phyloP scores from a whole-genome alignment of 202 grass and related monocot species.

The Musa balbisiana region DNA sequence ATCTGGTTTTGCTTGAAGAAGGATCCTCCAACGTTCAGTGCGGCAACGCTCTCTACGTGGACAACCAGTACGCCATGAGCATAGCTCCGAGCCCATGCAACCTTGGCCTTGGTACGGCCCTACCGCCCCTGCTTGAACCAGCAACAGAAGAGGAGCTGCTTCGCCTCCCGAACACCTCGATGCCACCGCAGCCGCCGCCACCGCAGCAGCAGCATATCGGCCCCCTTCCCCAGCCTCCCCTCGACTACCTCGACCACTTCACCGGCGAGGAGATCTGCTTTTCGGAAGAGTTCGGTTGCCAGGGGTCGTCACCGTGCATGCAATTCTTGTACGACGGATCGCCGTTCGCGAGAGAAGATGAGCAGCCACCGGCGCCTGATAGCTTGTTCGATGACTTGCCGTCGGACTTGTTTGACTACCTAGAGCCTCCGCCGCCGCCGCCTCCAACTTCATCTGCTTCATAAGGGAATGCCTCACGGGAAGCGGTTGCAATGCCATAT shows the following conservation, averaged over 20 bases:
- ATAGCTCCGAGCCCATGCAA: neutral
- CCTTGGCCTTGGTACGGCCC: slow-evolving; percentile 10
- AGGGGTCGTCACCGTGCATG: slow-evolving; percentile 18
- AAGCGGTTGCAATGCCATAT: neutral
- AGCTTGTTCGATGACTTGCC: slow-evolving; percentile 51
- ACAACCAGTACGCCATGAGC: slow-evolving; percentile 5
- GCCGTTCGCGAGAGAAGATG: slow-evolving; percentile 30
- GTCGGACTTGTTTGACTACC: slow-evolving; percentile 38
- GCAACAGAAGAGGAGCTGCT: neutral
- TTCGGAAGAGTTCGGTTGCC: slow-evolving; percentile 25
- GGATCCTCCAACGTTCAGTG: slow-evolving; percentile 19
- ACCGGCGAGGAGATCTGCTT: slow-evolving; percentile 4
- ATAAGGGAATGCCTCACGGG: neutral
- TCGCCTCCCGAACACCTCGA: too few species aligned
- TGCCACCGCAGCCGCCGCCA: neutral
- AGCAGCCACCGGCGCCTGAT: slow-evolving; percentile 2
- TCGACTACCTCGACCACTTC: slow-evolving; percentile 21
- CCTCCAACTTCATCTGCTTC: slow-evolving; percentile 13
- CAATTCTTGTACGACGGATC: slow-evolving; percentile 21
- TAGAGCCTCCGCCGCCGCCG: slow-evolving; percentile 31
- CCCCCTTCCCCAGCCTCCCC: slow-evolving; percentile 25
- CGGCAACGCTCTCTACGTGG: neutral
- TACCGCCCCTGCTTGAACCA: slow-evolving; percentile 11
- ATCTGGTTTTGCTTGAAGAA: slow-evolving; percentile 10
- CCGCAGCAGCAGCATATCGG: slow-evolving; percentile 4